Conservation (phyloP, 352 stramenopile species). For the Phytophthora nicotianae region DNA sequence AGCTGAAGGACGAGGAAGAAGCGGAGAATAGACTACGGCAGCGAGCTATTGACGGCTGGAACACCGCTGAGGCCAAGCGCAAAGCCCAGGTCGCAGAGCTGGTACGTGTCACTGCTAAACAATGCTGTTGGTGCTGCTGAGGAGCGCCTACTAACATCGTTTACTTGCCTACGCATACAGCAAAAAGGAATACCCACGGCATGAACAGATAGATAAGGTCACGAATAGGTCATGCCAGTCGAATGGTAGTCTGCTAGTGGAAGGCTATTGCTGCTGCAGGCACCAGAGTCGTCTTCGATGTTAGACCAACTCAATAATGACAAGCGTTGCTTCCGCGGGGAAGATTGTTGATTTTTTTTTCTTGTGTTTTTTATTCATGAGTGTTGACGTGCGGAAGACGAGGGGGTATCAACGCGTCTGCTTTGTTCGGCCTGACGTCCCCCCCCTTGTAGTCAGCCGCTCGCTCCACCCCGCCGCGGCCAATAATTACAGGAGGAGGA, state of each 20-base stretch:
- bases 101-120: constrained; percentile 22
- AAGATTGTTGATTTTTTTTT: constrained; percentile 33
- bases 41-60: constrained; percentile 61
- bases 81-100: constrained; percentile 42
- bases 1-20: constrained; percentile 52
- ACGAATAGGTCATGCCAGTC: constrained; percentile 2
- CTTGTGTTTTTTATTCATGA: constrained; percentile 26
- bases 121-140: neutral
- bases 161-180: neutral
- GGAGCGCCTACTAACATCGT: constrained; percentile 8
- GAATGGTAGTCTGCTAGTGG: neutral
- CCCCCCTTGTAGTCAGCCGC: constrained; percentile 16
- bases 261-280: neutral
- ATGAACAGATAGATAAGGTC: constrained; percentile 9
- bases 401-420: constrained; percentile 6
- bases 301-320: neutral
- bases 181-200: constrained; percentile 15
- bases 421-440: neutral
- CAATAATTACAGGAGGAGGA: constrained; percentile 41
- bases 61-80: constrained; percentile 51
- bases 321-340: constrained; percentile 8
- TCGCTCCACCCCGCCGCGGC: constrained; percentile 13
- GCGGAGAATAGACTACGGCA: constrained; percentile 54
- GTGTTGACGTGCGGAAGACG: constrained; percentile 15
- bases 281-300: too few relatives aligned